Evolutionary conservation across 768 basidiomycete species (phyloP), one percentile per base, ranked within the genome.

Genomic region (Candolleomyces eurysporus): DNA sequence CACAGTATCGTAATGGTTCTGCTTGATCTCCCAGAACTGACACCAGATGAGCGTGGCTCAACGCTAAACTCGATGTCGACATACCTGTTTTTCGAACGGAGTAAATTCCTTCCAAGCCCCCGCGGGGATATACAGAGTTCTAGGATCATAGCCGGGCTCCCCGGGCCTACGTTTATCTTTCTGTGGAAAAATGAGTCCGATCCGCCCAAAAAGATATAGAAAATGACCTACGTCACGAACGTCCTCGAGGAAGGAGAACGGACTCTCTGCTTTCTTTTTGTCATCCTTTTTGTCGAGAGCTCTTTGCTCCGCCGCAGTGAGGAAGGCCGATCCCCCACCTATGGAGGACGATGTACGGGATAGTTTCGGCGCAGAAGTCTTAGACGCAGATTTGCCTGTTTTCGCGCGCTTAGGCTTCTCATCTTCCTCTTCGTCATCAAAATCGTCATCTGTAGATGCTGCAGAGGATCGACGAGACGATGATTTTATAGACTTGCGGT

Each of bases 1-100:
- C 67, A 91, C 90, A 17, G 97, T 99, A 74, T 99, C 97, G 71
- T 87, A 98, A 70, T 98, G 95, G 68, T 95, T 90, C 74, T 96
- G 94, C 72, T 98, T 99, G 79, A 99, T 99, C 82, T 89, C 87
- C 87, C 88, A 89, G 62, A 92, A 92, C 84, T 93, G 68, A 22
- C 3, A 56, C 14, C 19, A 48, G 36, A 53, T 22, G 63, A 65
- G 43, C 36, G 11, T 36, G 11, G 36, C 36, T 36, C 36, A 36
- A 36, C 11, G 36, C 36, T 11, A 36, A 55, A 17, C 52, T 55
- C 9, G 42, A 58, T 8, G 60, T 57, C 17, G 11, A 72, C 70
- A 36, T 60, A 84, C 89, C 82, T 93, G 94, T 67, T 88, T 94
- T 76, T 99, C 97, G 70, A 99, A 99, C 0, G 96, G 94, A 2